These are phyloP conservation scores for Bryoglossum gracile DNA, from an alignment of 495 filamentous ascomycete species.

Conservation along the genomic window DNA sequence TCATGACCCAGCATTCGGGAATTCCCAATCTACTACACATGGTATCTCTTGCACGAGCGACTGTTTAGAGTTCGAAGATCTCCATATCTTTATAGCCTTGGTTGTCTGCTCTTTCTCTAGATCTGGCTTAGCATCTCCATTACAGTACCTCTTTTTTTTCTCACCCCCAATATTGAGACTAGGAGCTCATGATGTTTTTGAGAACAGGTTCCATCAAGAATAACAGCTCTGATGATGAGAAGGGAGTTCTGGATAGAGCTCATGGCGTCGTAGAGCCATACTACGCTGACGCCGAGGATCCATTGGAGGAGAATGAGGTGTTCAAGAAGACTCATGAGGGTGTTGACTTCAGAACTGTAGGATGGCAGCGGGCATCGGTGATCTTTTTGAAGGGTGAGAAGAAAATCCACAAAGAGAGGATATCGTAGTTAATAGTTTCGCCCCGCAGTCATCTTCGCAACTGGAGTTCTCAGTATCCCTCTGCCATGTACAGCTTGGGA, in stretches of 20 bases:
- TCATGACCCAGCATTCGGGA: not conserved
- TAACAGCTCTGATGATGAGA: slow-evolving; percentile 19
- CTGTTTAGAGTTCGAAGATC: not conserved
- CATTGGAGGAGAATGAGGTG: slow-evolving; percentile 36
- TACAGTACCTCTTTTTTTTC: not conserved
- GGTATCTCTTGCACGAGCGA: not conserved
- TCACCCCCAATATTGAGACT: not conserved
- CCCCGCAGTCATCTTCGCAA: slow-evolving; percentile 40
- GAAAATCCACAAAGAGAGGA: not conserved
- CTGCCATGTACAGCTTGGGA: slow-evolving; percentile 35
- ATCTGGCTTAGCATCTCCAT: not conserved
- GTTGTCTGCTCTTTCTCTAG: not conserved
- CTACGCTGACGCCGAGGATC: slow-evolving; percentile 20
- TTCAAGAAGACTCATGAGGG: slow-evolving; percentile 43
- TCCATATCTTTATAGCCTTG: not conserved
- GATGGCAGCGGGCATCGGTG: slow-evolving; percentile 47
- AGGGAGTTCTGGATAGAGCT: slow-evolving; percentile 1
- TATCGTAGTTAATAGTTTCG: not conserved
- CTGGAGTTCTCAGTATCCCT: slow-evolving; percentile 30
- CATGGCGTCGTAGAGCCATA: slow-evolving; percentile 15
- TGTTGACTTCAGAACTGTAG: slow-evolving; percentile 50
- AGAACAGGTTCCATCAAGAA: slow-evolving; percentile 18
- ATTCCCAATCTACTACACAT: not conserved
- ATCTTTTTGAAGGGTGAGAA: slow-evolving; percentile 45
- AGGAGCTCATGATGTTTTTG: slow-evolving; percentile 10